Conservation (phyloP, 2,329 filamentous ascomycete genomes). For the Trichoderma arundinaceum region DNA sequence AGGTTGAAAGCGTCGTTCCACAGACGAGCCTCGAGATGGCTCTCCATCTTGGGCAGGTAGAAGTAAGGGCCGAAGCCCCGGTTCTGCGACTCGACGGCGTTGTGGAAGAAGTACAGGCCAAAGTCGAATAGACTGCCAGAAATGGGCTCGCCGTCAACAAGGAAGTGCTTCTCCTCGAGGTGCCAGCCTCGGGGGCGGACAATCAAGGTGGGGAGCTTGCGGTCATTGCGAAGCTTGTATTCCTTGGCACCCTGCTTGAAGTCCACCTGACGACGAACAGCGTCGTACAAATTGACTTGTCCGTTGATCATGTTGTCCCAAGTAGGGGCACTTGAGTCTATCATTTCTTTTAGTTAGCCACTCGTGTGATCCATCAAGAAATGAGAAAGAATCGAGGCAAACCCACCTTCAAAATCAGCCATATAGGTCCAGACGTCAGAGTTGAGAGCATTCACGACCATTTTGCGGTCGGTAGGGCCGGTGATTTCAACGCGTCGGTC, state of each 20-base stretch:
- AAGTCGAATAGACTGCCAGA: constrained; percentile 95
- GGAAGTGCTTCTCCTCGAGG: constrained; percentile 97
- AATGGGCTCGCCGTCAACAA: constrained; percentile 91
- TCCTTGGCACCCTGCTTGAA: constrained; percentile 96
- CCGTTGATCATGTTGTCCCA: constrained; percentile 99
- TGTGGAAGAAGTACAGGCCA: constrained; percentile 99
- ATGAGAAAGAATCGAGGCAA: neutral
- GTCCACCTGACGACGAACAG: constrained; percentile 89
- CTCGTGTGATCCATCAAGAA: neutral
- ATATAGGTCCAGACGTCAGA: constrained; percentile 98
- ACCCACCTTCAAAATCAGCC: constrained; percentile 95
- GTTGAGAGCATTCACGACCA: constrained; percentile 98
- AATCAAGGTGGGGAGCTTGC: constrained; percentile 84
- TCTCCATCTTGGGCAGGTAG: constrained; percentile 98
- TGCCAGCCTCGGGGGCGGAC: constrained; percentile 97
- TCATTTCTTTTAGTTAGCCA: constrained; percentile 12
- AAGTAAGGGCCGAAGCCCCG: constrained; percentile 92
- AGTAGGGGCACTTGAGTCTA: constrained; percentile 92
- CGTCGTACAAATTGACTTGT: constrained; percentile 96
- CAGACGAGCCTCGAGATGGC: constrained; percentile 91
- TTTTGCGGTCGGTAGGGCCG: constrained; percentile 95
- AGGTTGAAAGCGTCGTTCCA: constrained; percentile 99
- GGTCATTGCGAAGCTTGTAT: constrained; percentile 95
- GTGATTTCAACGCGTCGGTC: constrained; percentile 97
- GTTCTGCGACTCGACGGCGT: constrained; percentile 84